These are phyloP conservation scores for Gaeumannomyces sp. DNA, from an alignment of 2,329 filamentous ascomycete genomes.

Conservation along the genomic window DNA sequence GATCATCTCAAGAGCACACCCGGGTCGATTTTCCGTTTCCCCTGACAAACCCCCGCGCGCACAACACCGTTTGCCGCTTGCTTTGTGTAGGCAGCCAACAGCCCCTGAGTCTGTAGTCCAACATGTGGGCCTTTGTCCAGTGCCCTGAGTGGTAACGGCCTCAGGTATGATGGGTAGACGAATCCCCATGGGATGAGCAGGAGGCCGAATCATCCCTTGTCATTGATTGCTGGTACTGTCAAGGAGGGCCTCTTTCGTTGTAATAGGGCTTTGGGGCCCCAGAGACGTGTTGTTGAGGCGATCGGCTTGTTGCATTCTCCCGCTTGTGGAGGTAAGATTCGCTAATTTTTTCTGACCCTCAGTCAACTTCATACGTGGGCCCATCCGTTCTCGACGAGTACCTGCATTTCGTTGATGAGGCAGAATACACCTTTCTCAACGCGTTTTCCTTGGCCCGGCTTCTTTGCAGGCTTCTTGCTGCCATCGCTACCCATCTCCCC, in stretches of 20 bases:
- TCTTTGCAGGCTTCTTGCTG: not conserved
- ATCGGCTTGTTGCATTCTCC: not conserved
- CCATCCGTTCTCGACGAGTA: constrained; percentile 53
- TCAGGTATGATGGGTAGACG: not conserved
- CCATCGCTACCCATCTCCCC: not conserved
- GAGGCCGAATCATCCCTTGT: not conserved
- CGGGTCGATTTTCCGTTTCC: not conserved
- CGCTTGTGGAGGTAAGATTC: not conserved
- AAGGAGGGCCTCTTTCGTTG: not conserved
- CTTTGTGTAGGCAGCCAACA: not conserved
- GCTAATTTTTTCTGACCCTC: not conserved
- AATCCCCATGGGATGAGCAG: not conserved
- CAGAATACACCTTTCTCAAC: constrained; percentile 41
- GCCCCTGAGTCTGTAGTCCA: not conserved
- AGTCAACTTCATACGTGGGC: constrained; percentile 40
- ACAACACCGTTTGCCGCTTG: not conserved
- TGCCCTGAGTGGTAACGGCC: not conserved
- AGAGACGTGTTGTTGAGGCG: not conserved
- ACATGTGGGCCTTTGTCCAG: not conserved
- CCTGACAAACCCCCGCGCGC: not conserved
- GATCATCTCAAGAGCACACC: not conserved
- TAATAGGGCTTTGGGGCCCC: not conserved
- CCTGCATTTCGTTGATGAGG: constrained; percentile 54
- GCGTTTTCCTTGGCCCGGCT: constrained; percentile 12
- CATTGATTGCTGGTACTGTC: not conserved